A percentile compares a stretch with the other conserved stretches of the same genome.
phyloP scores from a whole-genome alignment of 2,329 filamentous ascomycete genomes.

The Colletotrichum sp. region DNA sequence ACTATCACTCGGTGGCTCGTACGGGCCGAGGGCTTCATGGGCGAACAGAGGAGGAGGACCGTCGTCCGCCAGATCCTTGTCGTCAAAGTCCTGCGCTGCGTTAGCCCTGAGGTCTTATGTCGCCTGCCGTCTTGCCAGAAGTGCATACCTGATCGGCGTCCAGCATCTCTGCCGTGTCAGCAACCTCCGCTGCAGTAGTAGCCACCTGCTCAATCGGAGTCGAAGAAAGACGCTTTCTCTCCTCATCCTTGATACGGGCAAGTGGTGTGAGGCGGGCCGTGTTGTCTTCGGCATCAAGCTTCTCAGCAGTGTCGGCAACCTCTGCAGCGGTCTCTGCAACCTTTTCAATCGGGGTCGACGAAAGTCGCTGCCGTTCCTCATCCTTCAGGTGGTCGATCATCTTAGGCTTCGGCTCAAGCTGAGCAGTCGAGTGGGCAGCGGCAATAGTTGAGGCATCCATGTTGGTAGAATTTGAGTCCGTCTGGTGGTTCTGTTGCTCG shows the following conservation, averaged over 20 bases:
- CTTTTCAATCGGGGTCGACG: constrained; percentile 42
- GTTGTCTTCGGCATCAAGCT: constrained; percentile 31
- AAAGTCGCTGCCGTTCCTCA: constrained; percentile 36
- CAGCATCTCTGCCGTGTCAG: constrained; percentile 43
- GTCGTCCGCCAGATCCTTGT: constrained; percentile 19
- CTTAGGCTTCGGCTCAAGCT: constrained; percentile 26
- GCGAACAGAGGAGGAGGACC: constrained; percentile 47
- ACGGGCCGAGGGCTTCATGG: constrained; percentile 51
- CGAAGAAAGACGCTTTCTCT: constrained; percentile 35
- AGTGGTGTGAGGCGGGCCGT: background rate
- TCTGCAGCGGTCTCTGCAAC: constrained; percentile 48
- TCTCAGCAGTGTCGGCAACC: constrained; percentile 45
- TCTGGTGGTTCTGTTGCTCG: background rate
- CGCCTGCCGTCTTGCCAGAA: background rate
- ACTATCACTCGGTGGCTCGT: constrained; percentile 36
- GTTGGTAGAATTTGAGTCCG: background rate
- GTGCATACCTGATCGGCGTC: constrained; percentile 28
- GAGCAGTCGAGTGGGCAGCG: background rate
- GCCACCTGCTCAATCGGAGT: constrained; percentile 47
- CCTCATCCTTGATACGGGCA: constrained; percentile 23
- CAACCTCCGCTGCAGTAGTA: constrained; percentile 48
- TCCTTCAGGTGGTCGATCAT: constrained; percentile 10
- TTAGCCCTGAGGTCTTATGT: background rate
- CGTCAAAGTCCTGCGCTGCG: constrained; percentile 1
- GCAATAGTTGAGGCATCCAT: background rate